Evolutionary conservation across 768 basidiomycete species (phyloP).

Genomic region (Amanita rubescens): DNA sequence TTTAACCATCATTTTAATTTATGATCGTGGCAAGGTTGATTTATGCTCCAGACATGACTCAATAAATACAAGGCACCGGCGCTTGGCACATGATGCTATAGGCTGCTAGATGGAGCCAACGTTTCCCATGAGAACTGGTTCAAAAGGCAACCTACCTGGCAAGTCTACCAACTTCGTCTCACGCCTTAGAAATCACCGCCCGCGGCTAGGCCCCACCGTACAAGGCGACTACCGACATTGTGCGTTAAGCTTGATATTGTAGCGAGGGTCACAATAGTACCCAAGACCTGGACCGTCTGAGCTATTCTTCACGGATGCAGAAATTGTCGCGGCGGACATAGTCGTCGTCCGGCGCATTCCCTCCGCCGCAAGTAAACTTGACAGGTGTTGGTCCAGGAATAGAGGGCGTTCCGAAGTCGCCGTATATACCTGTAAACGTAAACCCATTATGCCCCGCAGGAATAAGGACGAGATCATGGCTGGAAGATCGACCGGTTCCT

Average conservation of each 20-base stretch:
- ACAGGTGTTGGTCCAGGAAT: conserved; percentile 30
- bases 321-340: conserved; percentile 4
- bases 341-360: conserved; percentile 8
- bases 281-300: conserved; percentile 13
- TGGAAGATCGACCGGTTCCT: conserved; percentile 28
- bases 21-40: neutral
- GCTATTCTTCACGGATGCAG: conserved; percentile 3
- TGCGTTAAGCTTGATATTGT: neutral
- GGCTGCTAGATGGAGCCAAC: neutral
- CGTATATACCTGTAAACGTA: conserved; percentile 30
- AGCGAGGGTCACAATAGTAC: conserved; percentile 8
- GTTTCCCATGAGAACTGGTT: neutral
- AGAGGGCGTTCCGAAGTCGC: conserved; percentile 25
- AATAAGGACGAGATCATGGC: conserved; percentile 27
- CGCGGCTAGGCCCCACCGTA: conserved; percentile 12
- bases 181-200: conserved; percentile 15
- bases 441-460: conserved; percentile 26
- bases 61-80: neutral
- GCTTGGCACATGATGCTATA: neutral
- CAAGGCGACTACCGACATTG: neutral
- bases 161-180: neutral
- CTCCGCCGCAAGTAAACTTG: conserved; percentile 21
- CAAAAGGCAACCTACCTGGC: neutral
- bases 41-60: neutral
- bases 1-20: neutral